Evolutionary conservation across 495 filamentous ascomycete genomes (phyloP).

Genomic region (Penicillium pancosmium): DNA sequence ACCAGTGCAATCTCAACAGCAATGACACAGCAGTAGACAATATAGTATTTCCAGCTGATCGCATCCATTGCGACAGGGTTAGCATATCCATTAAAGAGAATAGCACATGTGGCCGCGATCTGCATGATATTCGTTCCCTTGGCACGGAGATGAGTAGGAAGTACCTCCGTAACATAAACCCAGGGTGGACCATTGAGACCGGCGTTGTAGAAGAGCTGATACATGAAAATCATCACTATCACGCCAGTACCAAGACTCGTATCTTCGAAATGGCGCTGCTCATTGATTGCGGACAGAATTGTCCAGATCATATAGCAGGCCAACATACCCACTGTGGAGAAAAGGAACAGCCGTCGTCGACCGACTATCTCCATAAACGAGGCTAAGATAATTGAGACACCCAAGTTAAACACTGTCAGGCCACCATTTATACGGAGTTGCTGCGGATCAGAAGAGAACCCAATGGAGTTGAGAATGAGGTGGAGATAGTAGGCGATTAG

Average conservation of each 20-base stretch:
- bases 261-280: constrained; percentile 33
- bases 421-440: not conserved
- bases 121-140: constrained; percentile 25
- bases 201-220: constrained; percentile 56
- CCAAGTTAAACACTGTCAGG: constrained; percentile 45
- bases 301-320: constrained; percentile 57
- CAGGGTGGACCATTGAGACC: constrained; percentile 25
- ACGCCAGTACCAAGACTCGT: constrained; percentile 49
- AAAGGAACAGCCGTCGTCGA: constrained; percentile 59
- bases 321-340: constrained; percentile 59
- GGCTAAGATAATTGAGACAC: constrained; percentile 63
- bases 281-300: constrained; percentile 56
- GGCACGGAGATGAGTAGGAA: constrained; percentile 31
- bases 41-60: constrained; percentile 43
- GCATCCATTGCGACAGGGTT: constrained; percentile 39
- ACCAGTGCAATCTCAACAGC: constrained; percentile 29
- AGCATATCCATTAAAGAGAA: constrained; percentile 26
- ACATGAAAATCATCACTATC: constrained; percentile 63
- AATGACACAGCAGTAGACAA: constrained; percentile 39
- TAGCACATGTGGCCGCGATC: constrained; percentile 9
- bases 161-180: constrained; percentile 29
- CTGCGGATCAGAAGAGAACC: constrained; percentile 44
- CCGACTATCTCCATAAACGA: constrained; percentile 65
- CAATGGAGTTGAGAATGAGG: constrained; percentile 38
- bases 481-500: constrained; percentile 33